A percentile compares a stretch with the other conserved stretches of the same genome.
Evolutionary conservation across 192 early-diverging fungal genomes (phyloP).

Genomic region (Chytriomyces sp.): DNA sequence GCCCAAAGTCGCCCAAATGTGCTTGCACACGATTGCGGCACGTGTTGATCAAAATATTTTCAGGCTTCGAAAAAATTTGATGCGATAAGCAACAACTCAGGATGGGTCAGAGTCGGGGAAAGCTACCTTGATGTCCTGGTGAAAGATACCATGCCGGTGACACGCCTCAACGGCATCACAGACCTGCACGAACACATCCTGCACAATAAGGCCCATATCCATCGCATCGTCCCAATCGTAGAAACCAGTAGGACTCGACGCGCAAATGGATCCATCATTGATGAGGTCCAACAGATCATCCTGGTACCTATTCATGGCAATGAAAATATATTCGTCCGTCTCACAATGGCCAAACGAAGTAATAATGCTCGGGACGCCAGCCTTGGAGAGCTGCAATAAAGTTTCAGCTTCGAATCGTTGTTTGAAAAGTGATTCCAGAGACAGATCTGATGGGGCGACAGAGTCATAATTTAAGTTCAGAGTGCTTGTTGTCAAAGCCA

Average conservation of each 20-base stretch:
- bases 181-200: constrained; percentile 72
- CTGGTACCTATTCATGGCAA: constrained; percentile 43
- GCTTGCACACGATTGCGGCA: constrained; percentile 49
- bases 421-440: constrained; percentile 36
- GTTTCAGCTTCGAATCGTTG: constrained; percentile 47
- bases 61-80: constrained; percentile 43
- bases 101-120: background rate
- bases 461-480: background rate
- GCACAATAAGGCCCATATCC: constrained; percentile 26
- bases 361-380: constrained; percentile 16
- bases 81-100: background rate
- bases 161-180: constrained; percentile 73
- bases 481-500: background rate
- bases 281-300: constrained; percentile 50
- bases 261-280: constrained; percentile 12
- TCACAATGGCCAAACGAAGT: constrained; percentile 29
- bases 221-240: constrained; percentile 27
- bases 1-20: constrained; percentile 85
- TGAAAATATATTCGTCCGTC: constrained; percentile 32
- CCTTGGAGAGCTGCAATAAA: constrained; percentile 24
- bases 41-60: constrained; percentile 70
- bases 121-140: constrained; percentile 82
- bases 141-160: constrained; percentile 80
- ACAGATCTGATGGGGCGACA: constrained; percentile 30
- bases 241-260: constrained; percentile 14